These are phyloP conservation scores for Usnea hakonensis DNA, from an alignment of 495 filamentous ascomycete species.

Conservation along the genomic window DNA sequence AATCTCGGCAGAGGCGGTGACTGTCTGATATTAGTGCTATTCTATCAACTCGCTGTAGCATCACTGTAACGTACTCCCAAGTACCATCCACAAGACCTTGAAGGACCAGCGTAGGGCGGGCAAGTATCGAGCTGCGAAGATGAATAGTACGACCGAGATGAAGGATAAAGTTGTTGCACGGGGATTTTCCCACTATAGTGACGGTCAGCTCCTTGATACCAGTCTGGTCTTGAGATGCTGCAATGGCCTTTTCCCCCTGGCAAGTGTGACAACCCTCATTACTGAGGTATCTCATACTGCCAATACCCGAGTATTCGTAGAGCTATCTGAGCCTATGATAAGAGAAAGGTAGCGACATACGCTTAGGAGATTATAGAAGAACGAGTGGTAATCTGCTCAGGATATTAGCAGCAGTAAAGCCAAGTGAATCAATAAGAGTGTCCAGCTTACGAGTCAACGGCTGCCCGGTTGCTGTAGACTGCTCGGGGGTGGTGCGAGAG, in stretches of 20 bases:
- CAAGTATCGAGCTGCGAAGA: conserved; percentile 85
- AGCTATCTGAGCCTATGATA: background rate
- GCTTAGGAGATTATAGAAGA: conserved; percentile 84
- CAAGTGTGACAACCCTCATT: background rate
- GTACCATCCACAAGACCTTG: conserved; percentile 66
- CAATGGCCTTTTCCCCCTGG: background rate
- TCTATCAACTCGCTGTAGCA: conserved; percentile 12
- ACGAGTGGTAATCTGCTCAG: conserved; percentile 63
- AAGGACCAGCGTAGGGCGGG: conserved; percentile 81
- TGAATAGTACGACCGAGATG: conserved; percentile 61
- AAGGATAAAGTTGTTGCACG: conserved; percentile 84
- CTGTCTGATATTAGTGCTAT: conserved; percentile 39
- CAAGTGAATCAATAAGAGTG: conserved; percentile 21
- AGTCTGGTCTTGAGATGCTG: background rate
- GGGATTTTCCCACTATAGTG: conserved; percentile 54
- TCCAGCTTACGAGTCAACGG: conserved; percentile 60
- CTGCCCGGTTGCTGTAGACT: conserved; percentile 72
- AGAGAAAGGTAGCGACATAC: conserved; percentile 35
- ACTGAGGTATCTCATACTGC: background rate
- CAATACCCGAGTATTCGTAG: background rate
- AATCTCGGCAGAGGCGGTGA: conserved; percentile 70
- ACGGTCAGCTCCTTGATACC: conserved; percentile 8
- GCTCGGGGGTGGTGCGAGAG: conserved; percentile 57
- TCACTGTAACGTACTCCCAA: conserved; percentile 47
- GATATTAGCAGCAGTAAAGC: conserved; percentile 15